Conservation (phyloP, 1,139 yeast genomes). For the Arxiozyma slooffiae region DNA sequence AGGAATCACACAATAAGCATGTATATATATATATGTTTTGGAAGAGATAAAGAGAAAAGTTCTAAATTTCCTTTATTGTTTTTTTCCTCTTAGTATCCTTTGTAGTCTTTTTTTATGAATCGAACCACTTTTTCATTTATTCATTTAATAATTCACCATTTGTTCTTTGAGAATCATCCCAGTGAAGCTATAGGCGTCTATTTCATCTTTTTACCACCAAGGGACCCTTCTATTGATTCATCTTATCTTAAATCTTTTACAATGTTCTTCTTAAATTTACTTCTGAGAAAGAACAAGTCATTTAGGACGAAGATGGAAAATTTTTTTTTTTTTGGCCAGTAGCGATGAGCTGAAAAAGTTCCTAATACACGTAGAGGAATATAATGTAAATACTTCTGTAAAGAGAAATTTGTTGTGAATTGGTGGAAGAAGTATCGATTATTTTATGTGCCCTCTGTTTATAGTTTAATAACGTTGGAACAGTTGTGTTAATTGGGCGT, state of each 20-base stretch:
- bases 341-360: constrained; percentile 2
- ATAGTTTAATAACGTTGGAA: too few relatives aligned
- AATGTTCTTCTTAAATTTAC: too few relatives aligned
- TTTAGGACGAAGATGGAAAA: constrained; percentile 3
- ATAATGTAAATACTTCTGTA: too few relatives aligned
- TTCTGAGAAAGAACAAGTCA: constrained; percentile 1
- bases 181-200: neutral
- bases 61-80: too few relatives aligned
- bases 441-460: too few relatives aligned
- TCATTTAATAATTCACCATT: neutral
- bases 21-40: too few relatives aligned
- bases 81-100: neutral
- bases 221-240: neutral
- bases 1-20: neutral
- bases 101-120: too few relatives aligned
- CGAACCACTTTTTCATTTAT: neutral
- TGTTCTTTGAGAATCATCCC: neutral
- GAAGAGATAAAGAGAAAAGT: neutral
- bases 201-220: neutral
- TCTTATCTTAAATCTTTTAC: neutral
- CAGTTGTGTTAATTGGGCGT: neutral
- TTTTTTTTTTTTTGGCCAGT: neutral
- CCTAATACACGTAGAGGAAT: neutral
- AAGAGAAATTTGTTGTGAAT: too few relatives aligned
- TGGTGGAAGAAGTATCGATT: too few relatives aligned